phyloP scores from a whole-genome alignment of 352 stramenopile genomes.

The Pythium utonaiense region DNA sequence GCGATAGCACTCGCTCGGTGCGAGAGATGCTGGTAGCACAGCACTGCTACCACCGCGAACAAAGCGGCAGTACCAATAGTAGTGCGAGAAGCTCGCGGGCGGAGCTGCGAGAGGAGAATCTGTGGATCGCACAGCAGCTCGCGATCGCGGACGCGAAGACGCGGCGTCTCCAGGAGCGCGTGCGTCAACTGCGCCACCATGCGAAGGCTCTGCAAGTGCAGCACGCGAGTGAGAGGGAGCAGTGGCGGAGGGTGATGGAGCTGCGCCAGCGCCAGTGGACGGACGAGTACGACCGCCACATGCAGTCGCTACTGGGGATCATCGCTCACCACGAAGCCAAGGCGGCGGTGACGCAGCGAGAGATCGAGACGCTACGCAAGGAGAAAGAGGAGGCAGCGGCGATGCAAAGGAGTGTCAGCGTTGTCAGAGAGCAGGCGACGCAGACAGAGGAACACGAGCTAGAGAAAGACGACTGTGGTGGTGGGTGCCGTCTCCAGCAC shows the following conservation, averaged over 20 bases:
- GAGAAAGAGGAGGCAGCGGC: not conserved
- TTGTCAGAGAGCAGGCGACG: not conserved
- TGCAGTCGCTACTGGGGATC: slow-evolving; percentile 46
- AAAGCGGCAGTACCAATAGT: too few species aligned
- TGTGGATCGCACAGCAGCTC: slow-evolving; percentile 34
- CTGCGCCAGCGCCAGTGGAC: slow-evolving; percentile 36
- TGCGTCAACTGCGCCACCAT: slow-evolving; percentile 17
- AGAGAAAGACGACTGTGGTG: not conserved
- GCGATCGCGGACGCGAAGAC: slow-evolving; percentile 21
- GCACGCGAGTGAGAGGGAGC: slow-evolving; percentile 17
- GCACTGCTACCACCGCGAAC: too few species aligned
- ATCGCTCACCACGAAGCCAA: slow-evolving; percentile 40
- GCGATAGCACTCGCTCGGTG: too few species aligned
- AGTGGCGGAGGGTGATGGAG: slow-evolving; percentile 5
- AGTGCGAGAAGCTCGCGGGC: not conserved
- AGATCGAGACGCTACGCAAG: slow-evolving; percentile 20
- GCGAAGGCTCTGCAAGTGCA: not conserved
- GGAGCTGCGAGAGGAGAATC: slow-evolving; percentile 35
- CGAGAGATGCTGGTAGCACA: too few species aligned
- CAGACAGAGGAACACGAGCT: not conserved
- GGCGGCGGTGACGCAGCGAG: slow-evolving; percentile 8
- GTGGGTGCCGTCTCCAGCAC: not conserved
- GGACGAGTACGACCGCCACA: slow-evolving; percentile 38
- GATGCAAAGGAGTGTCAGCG: not conserved
- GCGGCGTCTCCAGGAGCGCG: slow-evolving; percentile 12